Evolutionary conservation across 805 yeast genomes (phyloP), one percentile per base, ranked within the genome.

Genomic region (Kurtzmaniella cleridarum): DNA sequence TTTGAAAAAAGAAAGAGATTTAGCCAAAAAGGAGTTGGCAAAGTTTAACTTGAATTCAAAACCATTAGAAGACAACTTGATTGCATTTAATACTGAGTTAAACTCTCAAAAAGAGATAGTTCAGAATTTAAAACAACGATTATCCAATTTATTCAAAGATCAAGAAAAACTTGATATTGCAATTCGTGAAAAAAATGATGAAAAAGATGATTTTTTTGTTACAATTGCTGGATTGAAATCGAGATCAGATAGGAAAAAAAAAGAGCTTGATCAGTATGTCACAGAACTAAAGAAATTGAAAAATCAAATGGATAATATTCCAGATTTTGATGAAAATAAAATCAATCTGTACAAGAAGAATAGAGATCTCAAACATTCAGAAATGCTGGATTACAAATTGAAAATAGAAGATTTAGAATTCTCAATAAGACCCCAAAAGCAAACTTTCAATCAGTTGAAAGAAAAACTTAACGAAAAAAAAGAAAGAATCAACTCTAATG

Each of bases 401-500:
- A 17, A 49, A 8, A 36, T 50, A 20, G 43, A 46, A 27, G 33
- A 30, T 3, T 16, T 32, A 13, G 38, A 41, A n/a, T 34, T 10
- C 20, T 34, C 30, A 30, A 33, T 32, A 32, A 26, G 29, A 34
- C 40, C 15, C 53, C 53, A 47, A 43, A 49, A 12, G 42, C 41
- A 34, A 50, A 40, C 27, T 34, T 43, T 41, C 27, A 41, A 26
- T 36, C 46, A 20, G 46, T 50, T 38, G 11, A 48, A 51, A 24
- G 45, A 31, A 2, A 45, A 62, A 37, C 53, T 63, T 28, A 40
- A 49, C 3, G 47, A 47, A 5, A 34, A 62, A 5, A 46, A 60
- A 5, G 51, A 34, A 43, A 49, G 44, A 16, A 53, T 71, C 27
- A 56, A 56, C 23, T 65, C 76, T 7, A 70, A 64, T 11, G 90